Evolutionary conservation across 2,329 filamentous ascomycete species (phyloP).

Genomic region (Epichloe sylvatica): DNA sequence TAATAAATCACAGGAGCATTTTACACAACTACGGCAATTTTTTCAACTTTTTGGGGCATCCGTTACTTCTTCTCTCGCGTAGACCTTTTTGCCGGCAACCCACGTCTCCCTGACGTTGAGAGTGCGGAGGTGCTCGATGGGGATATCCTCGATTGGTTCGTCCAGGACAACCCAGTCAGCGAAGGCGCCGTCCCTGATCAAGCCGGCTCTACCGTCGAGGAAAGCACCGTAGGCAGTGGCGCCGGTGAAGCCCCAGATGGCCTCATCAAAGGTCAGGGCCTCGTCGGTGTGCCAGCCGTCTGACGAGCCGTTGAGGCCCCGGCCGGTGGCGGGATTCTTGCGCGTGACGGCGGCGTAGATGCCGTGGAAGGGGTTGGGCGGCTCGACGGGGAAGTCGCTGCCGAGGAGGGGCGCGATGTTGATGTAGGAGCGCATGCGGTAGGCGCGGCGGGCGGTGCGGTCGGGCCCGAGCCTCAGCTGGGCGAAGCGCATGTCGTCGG

Average conservation of each 20-base stretch:
- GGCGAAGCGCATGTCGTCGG: constrained; percentile 57
- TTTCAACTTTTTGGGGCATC: no score
- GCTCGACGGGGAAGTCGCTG: constrained; percentile 60
- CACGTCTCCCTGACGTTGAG: constrained; percentile 52
- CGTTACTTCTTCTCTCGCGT: constrained; percentile 10
- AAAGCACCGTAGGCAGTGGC: constrained; percentile 47
- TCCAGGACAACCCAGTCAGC: constrained; percentile 63
- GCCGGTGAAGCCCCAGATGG: constrained; percentile 47
- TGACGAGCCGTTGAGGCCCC: constrained; percentile 30
- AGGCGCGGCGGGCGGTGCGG: constrained; percentile 43
- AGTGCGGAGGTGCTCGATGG: constrained; percentile 37
- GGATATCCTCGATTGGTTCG: constrained; percentile 34
- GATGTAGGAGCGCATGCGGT: constrained; percentile 51
- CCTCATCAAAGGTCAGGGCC: constrained; percentile 42
- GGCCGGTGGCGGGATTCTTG: constrained; percentile 42
- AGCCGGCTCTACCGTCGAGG: constrained; percentile 42
- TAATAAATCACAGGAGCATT: neutral
- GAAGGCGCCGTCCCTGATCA: constrained; percentile 44
- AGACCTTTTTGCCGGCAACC: constrained; percentile 45
- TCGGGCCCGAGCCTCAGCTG: constrained; percentile 41
- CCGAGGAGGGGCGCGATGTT: constrained; percentile 43
- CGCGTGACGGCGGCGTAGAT: constrained; percentile 55
- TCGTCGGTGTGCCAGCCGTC: constrained; percentile 48
- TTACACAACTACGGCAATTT: neutral
- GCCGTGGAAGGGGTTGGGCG: constrained; percentile 51